phyloP scores from a whole-genome alignment of 305 asterid species.

The Solanum chacoense region DNA sequence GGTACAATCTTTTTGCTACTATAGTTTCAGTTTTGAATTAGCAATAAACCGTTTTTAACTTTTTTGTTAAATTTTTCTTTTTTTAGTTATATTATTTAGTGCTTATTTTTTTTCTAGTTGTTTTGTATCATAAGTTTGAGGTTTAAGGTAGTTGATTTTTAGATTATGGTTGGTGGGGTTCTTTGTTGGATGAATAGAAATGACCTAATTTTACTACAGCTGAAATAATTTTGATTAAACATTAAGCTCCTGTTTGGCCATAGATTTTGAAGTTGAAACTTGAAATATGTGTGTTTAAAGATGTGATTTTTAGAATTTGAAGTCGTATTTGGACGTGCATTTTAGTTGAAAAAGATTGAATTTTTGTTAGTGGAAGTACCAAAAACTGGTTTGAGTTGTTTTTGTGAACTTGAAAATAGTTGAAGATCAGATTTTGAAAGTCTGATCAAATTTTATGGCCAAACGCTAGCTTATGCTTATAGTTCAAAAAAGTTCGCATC shows the following conservation, averaged over 20 bases:
- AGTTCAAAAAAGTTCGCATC: neutral
- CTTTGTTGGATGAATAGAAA: neutral
- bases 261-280: neutral
- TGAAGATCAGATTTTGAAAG: neutral
- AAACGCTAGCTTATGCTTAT: neutral
- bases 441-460: neutral
- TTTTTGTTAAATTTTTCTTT: neutral
- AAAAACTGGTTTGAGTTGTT: neutral
- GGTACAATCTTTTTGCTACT: conserved; percentile 25
- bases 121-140: neutral
- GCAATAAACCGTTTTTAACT: neutral
- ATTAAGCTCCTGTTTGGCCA: neutral
- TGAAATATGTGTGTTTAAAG: neutral
- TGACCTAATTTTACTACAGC: neutral
- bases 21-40: neutral
- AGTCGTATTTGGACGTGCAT: neutral
- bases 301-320: neutral
- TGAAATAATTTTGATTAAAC: neutral
- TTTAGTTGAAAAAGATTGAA: neutral
- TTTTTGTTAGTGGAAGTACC: neutral
- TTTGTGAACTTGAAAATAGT: neutral
- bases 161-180: neutral
- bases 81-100: neutral
- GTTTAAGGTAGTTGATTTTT: neutral
- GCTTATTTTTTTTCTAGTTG: neutral